A percentile compares a stretch with the other conserved stretches of the same genome.
phyloP scores from a whole-genome alignment of 768 basidiomycete species.

The Amanita rubescens region DNA sequence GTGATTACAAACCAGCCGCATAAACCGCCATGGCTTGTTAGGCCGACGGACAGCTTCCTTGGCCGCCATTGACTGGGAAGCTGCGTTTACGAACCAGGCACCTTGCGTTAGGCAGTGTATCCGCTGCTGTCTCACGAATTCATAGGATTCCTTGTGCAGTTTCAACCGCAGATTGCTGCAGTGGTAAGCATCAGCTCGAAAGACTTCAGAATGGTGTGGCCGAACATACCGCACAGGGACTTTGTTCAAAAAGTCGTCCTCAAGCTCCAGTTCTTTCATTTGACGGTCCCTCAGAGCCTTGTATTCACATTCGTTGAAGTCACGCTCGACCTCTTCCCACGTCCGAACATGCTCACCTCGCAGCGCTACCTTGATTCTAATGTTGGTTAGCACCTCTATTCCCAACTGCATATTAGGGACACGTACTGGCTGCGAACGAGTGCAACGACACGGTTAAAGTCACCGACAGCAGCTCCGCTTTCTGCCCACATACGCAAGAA shows the following conservation, averaged over 20 bases:
- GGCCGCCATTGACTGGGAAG: slow-evolving; percentile 44
- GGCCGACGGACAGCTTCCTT: slow-evolving; percentile 52
- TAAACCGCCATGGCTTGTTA: slow-evolving; percentile 74
- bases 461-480: slow-evolving; percentile 66
- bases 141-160: slow-evolving; percentile 83
- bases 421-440: slow-evolving; percentile 82
- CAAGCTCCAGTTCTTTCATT: slow-evolving; percentile 83
- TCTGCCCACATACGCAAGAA: slow-evolving; percentile 94
- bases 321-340: slow-evolving; percentile 81
- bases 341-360: slow-evolving; percentile 63
- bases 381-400: slow-evolving; percentile 7
- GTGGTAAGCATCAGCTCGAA: slow-evolving; percentile 3
- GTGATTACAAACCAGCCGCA: slow-evolving; percentile 58
- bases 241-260: slow-evolving; percentile 83
- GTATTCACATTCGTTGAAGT: slow-evolving; percentile 78
- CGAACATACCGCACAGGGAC: slow-evolving; percentile 65
- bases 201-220: neutral
- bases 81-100: slow-evolving; percentile 86
- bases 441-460: slow-evolving; percentile 73
- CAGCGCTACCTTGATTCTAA: slow-evolving; percentile 71
- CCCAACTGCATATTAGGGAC: neutral
- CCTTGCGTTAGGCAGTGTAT: slow-evolving; percentile 85
- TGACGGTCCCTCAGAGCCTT: slow-evolving; percentile 81
- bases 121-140: slow-evolving; percentile 84
- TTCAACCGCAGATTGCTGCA: slow-evolving; percentile 77